Evolutionary conservation across 2,329 filamentous ascomycete genomes (phyloP).

Genomic region (Nigrograna mackinnonii): DNA sequence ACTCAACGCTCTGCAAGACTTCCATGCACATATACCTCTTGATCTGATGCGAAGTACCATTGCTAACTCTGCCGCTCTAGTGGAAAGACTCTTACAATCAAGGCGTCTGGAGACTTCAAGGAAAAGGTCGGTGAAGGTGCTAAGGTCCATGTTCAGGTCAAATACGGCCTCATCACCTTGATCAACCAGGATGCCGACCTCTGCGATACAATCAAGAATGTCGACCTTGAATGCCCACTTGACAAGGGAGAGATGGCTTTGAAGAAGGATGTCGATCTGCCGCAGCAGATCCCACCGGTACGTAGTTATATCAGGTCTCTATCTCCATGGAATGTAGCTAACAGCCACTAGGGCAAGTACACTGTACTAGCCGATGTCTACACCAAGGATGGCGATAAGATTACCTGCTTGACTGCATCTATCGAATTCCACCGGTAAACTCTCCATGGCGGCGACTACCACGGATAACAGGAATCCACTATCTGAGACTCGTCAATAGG

Average conservation of each 20-base stretch:
- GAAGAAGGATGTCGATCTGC: constrained; percentile 82
- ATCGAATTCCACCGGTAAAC: constrained; percentile 61
- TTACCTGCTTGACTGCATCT: constrained; percentile 84
- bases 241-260: constrained; percentile 75
- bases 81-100: constrained; percentile 76
- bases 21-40: too few relatives aligned
- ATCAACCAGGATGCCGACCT: constrained; percentile 81
- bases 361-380: constrained; percentile 85
- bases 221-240: constrained; percentile 87
- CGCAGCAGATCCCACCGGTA: constrained; percentile 86
- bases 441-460: constrained; percentile 10
- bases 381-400: constrained; percentile 70
- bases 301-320: constrained; percentile 39
- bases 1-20: too few relatives aligned
- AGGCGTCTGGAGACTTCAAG: constrained; percentile 74
- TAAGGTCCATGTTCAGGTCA: constrained; percentile 81
- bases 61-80: constrained; percentile 50
- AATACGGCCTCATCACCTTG: constrained; percentile 90
- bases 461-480: constrained; percentile 5
- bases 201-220: constrained; percentile 86
- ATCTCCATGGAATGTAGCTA: constrained; percentile 8
- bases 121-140: constrained; percentile 76
- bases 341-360: constrained; percentile 74
- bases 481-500: constrained; percentile 20
- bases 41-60: too few relatives aligned